Conservation (phyloP, 306 rosid species). For the Medicago truncatula region MtrunA17r5.0-ANR NC_053042.1:35926501-35927000, state of each 20-base stretch:
- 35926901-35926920: not conserved
- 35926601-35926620: constrained; percentile 55
- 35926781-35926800: constrained; percentile 23
- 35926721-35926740: constrained; percentile 63
- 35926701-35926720: constrained; percentile 47
- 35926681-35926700: constrained; percentile 53
- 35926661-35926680: constrained; percentile 48
- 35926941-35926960: constrained; percentile 28
- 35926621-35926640: constrained; percentile 45
- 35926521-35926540: constrained; percentile 44
- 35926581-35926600: constrained; percentile 50
- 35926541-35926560: constrained; percentile 51
- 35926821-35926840: constrained; percentile 37
- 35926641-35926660: constrained; percentile 48
- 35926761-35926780: constrained; percentile 47
- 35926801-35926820: not conserved
- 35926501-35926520: constrained; percentile 43
- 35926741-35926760: constrained; percentile 58
- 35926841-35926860: constrained; percentile 23
- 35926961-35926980: constrained; percentile 42
- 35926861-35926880: constrained; percentile 6
- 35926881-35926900: not conserved
- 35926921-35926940: constrained; percentile 25
- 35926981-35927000: constrained; percentile 34
- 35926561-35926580: constrained; percentile 52